Evolutionary conservation across 495 filamentous ascomycete genomes (phyloP), one percentile per base, ranked within the genome.

Genomic region (Lentithecium fluviatile): DNA sequence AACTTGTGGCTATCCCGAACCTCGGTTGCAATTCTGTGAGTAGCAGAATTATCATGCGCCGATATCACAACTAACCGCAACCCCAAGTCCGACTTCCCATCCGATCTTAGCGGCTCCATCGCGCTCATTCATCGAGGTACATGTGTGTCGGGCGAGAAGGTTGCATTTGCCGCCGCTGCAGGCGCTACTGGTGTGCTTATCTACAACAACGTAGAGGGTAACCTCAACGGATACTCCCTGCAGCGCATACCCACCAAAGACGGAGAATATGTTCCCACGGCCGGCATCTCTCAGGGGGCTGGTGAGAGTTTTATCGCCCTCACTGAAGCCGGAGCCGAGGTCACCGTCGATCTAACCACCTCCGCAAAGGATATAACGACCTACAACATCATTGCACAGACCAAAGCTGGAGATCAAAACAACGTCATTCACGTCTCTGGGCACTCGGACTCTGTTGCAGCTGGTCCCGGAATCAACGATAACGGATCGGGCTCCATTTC

Each of bases 361-460:
- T 62, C 73, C 34, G 60, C 76, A 8, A 77, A 43, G 49, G n/a
- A 32, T 3, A 20, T 34, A 12, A 52, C 46, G 6, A 71, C 58
- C 0, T 79, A 78, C 76, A 89, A 90, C 59, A 83, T 90, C 19
- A 77, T 88, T 52, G 87, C 86, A 7, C 78, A 83, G 67, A 83
- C 85, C 36, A 85, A 83, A 65, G 73, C 65, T 7, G 87, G 87
- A 52, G 83, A 89, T 71, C 80, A 82, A 19, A 73, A 84, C 57
- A 88, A 88, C 66, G 76, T 86, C 20, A 70, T 90, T 47, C 73
- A 82, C 5, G 64, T 88, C 0, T 85, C 86, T 42, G 85, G 80
- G 3, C 87, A 90, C 73, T 79, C 79, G n/a, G 87, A 90, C 76
- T 88, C 85, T 5, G 87, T 90, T 34, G 69, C 76, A 45, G 83